A percentile compares a stretch with the other conserved stretches of the same genome.
Evolutionary conservation across 345 rosid genomes (phyloP).

Genomic region (Populus pruinosa): DNA sequence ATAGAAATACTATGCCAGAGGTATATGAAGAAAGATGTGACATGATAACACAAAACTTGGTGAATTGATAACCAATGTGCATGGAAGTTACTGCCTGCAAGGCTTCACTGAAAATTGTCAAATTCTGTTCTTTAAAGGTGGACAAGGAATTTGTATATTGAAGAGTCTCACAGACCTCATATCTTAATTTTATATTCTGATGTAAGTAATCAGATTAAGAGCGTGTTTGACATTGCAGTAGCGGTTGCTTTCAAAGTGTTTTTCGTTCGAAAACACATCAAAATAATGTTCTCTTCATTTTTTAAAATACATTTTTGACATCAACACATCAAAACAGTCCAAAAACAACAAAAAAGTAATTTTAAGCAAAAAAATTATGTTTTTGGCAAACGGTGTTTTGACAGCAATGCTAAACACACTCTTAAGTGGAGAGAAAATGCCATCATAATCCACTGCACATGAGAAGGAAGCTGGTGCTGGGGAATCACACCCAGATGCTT

Average conservation of each 20-base stretch:
- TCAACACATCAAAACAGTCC: too few relatives aligned
- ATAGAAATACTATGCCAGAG: background rate
- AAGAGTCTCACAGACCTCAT: background rate
- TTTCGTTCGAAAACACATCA: conserved; percentile 31
- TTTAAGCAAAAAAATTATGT: too few relatives aligned
- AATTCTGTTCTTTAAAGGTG: background rate
- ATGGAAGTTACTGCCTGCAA: background rate
- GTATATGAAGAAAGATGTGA: background rate
- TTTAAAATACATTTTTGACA: too few relatives aligned
- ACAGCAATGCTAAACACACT: too few relatives aligned
- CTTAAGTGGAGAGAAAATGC: background rate
- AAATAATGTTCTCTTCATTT: conserved; percentile 1
- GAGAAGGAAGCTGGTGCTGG: too few relatives aligned
- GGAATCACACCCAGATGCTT: background rate
- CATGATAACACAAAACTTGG: too few relatives aligned
- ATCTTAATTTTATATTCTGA: background rate
- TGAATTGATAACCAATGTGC: background rate
- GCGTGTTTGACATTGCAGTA: too few relatives aligned
- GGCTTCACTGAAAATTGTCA: background rate
- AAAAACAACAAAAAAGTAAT: background rate
- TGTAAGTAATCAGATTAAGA: conserved; percentile 11
- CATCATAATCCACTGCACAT: background rate
- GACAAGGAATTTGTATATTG: background rate
- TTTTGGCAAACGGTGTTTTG: too few relatives aligned
- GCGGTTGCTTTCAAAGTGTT: background rate